Base-by-base conservation (phyloP, 495 filamentous ascomycete species). In the Penicillium steckii region DNA sequence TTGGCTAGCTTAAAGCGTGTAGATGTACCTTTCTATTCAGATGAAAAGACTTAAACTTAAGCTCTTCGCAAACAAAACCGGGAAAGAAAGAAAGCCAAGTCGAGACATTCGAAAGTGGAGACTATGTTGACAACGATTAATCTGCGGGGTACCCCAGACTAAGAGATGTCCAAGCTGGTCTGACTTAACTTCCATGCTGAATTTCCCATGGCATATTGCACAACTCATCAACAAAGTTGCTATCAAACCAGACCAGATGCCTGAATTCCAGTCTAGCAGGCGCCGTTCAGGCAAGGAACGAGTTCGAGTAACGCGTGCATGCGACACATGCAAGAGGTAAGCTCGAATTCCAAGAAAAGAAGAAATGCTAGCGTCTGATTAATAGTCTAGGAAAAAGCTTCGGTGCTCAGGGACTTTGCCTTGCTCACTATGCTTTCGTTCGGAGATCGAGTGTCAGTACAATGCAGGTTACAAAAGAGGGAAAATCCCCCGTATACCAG, bases 301-400 rank as follows among this genome's bases (percentile, higher is more conserved):
- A 18, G 50, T 63, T 18, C 60, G 60, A 24, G 64, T 69, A 26
- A 71, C 66, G 26, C 66, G 68, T 15, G 68, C 68, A 30, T 71
- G 68, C 50, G 68, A 71, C 44, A 45, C 22, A 3, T 71, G 68
- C 60, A 71, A 71, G 52, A 53, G 40, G 65, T 65, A 56, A 7
- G 43, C 40, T 38, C 27, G 10, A 15, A 29, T 46, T 7, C 32
- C 12, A 35, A 35, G 10, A 4, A 8, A 12, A 4, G 33, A 27
- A 24, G 22, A 12, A 26, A 40, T 1, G 8, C n/a, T n/a, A 27
- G 27, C 4, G 15, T 26, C 43, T 54, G 22, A 59, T 35, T 9
- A 13, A 7, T 25, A 3, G 12, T 25, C 3, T 35, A 65, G 65
- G 25, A 67, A 64, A 27, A 71, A 71, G 48, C 48, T 65, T 18